These are phyloP conservation scores for Clitopilus hobsonii DNA, from an alignment of 768 basidiomycete genomes.

Conservation along the genomic window DNA sequence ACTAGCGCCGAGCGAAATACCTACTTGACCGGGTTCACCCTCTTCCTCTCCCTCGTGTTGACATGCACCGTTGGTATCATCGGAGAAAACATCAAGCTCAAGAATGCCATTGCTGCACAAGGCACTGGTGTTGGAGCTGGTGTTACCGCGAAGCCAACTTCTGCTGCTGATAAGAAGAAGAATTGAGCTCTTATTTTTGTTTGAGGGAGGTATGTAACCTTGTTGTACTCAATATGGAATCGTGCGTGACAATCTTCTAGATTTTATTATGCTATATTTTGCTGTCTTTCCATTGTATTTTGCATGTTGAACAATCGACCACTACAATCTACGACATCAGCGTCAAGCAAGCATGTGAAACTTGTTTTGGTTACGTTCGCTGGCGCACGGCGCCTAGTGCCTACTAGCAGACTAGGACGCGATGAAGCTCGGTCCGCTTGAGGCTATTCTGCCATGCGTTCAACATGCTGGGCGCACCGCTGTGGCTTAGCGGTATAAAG, in stretches of 20 bases:
- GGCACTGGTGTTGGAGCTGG: background rate
- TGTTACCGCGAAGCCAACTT: background rate
- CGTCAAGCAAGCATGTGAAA: too few species aligned
- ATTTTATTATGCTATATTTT: too few species aligned
- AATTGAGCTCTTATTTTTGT: background rate
- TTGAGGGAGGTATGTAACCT: background rate
- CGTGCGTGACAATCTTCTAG: background rate
- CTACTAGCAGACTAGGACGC: too few species aligned
- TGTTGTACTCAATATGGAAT: background rate
- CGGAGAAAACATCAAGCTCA: constrained; percentile 80
- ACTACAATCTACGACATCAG: too few species aligned
- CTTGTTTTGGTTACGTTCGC: too few species aligned
- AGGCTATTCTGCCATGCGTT: too few species aligned
- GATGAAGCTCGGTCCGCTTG: too few species aligned
- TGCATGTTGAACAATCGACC: too few species aligned
- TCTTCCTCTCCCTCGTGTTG: constrained; percentile 94
- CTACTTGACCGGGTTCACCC: constrained; percentile 88
- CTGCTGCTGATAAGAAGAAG: background rate
- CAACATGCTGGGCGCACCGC: too few species aligned
- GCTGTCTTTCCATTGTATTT: too few species aligned
- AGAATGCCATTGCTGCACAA: constrained; percentile 31
- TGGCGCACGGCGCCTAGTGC: too few species aligned
- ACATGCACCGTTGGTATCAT: constrained; percentile 91
- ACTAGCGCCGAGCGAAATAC: constrained; percentile 76
- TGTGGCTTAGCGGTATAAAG: too few species aligned